A percentile compares a stretch with the other conserved stretches of the same genome.
Evolutionary conservation across 495 filamentous ascomycete species (phyloP).

Genomic region (Aspergillus incahuasiensis): DNA sequence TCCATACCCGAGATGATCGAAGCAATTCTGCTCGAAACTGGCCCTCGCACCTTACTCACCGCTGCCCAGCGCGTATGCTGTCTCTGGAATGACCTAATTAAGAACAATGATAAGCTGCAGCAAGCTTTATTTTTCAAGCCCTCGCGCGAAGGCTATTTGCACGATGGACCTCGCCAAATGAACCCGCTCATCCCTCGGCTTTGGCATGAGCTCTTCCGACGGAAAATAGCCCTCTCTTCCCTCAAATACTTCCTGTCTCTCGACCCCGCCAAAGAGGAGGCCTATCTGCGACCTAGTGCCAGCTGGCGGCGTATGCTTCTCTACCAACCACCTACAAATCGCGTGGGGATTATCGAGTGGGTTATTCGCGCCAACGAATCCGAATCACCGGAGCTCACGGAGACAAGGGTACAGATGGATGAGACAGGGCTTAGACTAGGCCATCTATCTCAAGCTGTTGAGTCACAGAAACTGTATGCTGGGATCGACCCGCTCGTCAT

Average conservation of each 20-base stretch:
- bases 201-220: background rate
- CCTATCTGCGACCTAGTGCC: background rate
- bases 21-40: no score
- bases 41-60: background rate
- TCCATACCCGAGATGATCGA: no score
- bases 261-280: background rate
- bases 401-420: no score
- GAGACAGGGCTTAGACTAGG: no score
- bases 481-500: no score
- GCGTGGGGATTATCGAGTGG: background rate
- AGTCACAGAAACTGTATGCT: no score
- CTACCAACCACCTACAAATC: background rate
- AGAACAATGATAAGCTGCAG: background rate
- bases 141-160: background rate
- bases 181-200: background rate
- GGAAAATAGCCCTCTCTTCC: background rate
- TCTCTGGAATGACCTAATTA: background rate
- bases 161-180: background rate
- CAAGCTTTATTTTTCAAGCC: background rate
- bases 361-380: no score
- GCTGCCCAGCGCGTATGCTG: background rate
- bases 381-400: no score
- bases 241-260: background rate
- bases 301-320: background rate
- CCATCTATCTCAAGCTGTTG: no score